phyloP scores from a whole-genome alignment of 768 basidiomycete species.

The Mycena haematopus region DNA sequence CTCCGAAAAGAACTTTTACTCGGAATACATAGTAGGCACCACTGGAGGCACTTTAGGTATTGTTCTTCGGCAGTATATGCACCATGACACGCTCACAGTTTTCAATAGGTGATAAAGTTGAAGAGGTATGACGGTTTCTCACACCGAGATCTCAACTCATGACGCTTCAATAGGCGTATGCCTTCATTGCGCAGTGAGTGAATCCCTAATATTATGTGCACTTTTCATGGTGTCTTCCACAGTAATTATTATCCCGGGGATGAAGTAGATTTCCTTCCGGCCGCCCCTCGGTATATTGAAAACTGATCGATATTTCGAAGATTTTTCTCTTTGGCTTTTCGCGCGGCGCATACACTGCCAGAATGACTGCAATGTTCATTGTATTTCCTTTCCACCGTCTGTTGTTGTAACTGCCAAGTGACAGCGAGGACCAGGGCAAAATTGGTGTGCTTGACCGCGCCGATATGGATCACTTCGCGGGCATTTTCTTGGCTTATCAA shows the following conservation, averaged over 20 bases:
- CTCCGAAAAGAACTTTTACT: slow-evolving; percentile 62
- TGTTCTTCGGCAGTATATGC: background rate
- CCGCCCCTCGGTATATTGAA: background rate
- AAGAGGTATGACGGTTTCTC: slow-evolving; percentile 57
- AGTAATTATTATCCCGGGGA: slow-evolving; percentile 78
- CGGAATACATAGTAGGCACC: slow-evolving; percentile 67
- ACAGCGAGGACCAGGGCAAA: slow-evolving; percentile 52
- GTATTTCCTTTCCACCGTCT: slow-evolving; percentile 37
- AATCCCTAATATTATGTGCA: background rate
- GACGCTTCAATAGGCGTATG: slow-evolving; percentile 32
- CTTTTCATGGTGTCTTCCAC: background rate
- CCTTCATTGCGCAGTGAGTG: slow-evolving; percentile 80
- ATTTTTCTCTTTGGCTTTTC: slow-evolving; percentile 73
- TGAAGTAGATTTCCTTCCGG: slow-evolving; percentile 52
- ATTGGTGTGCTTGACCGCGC: slow-evolving; percentile 74
- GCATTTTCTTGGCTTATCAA: slow-evolving; percentile 67
- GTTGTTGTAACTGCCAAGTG: background rate
- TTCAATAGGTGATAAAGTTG: slow-evolving; percentile 67
- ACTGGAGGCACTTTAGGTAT: slow-evolving; percentile 68
- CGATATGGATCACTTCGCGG: slow-evolving; percentile 75
- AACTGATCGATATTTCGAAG: slow-evolving; percentile 40
- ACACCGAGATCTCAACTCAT: background rate
- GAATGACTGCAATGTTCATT: slow-evolving; percentile 77
- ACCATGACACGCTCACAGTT: slow-evolving; percentile 1
- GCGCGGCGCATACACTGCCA: slow-evolving; percentile 72